Percentiles rank a stretch among this genome's conserved stretches.
Evolutionary conservation across 176 grass and related monocot genomes (phyloP).

Genomic region (Zea mays): Zm-B73-REFERENCE-NAM-5.0 NC_050096.1:230328001-230328500

Average conservation of each 20-base stretch:
- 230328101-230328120: neutral
- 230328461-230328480: no score
- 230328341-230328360: no score
- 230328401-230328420: no score
- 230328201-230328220: neutral
- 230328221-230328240: constrained; percentile 1
- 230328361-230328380: no score
- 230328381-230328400: no score
- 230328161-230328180: neutral
- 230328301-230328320: no score
- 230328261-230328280: neutral
- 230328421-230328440: no score
- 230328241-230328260: neutral
- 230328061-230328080: neutral
- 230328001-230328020: constrained; percentile 5
- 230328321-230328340: no score
- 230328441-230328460: no score
- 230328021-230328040: constrained; percentile 15
- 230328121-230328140: constrained; percentile 18
- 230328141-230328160: neutral
- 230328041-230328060: neutral
- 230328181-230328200: neutral
- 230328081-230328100: constrained; percentile 17
- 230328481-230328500: no score
- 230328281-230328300: no score